Percentiles rank a stretch among this genome's conserved stretches.
phyloP scores from a whole-genome alignment of 768 basidiomycete species.

The Tricholoma furcatifolium region DNA sequence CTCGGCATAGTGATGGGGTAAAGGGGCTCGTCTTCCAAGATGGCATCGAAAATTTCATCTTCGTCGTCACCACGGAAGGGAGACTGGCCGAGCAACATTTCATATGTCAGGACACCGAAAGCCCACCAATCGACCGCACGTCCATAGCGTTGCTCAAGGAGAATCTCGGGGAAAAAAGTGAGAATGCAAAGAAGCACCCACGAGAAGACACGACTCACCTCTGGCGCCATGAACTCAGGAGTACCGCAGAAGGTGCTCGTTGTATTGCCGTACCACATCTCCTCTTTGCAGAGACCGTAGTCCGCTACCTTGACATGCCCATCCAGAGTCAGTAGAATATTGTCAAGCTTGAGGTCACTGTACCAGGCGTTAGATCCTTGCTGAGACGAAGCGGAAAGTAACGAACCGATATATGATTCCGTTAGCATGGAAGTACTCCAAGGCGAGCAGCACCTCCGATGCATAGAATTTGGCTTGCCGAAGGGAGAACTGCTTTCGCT shows the following conservation, averaged over 20 bases:
- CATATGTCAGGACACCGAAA: slow-evolving; percentile 96
- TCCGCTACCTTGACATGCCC: slow-evolving; percentile 99
- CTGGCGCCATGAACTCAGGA: slow-evolving; percentile 99
- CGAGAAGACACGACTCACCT: slow-evolving; percentile 52
- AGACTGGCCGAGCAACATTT: slow-evolving; percentile 98
- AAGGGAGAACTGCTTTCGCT: slow-evolving; percentile 97
- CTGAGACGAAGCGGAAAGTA: background rate
- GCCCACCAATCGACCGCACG: slow-evolving; percentile 99
- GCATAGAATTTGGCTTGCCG: slow-evolving; percentile 99
- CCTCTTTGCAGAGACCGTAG: slow-evolving; percentile 98
- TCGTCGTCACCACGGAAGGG: slow-evolving; percentile 99
- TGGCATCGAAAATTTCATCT: slow-evolving; percentile 99
- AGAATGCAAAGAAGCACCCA: background rate
- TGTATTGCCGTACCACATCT: slow-evolving; percentile 96
- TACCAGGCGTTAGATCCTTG: slow-evolving; percentile 2
- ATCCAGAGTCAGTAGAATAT: slow-evolving; percentile 93
- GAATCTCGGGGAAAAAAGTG: slow-evolving; percentile 56
- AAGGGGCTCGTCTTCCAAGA: slow-evolving; percentile 95
- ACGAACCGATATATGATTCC: slow-evolving; percentile 97
- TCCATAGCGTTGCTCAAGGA: slow-evolving; percentile 98
- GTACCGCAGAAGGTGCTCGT: slow-evolving; percentile 99
- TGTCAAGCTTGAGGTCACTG: slow-evolving; percentile 97
- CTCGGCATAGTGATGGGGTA: slow-evolving; percentile 99
- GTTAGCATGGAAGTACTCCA: slow-evolving; percentile 98
- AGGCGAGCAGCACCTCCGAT: slow-evolving; percentile 89